Conservation (phyloP, 495 filamentous ascomycete genomes). For the Aspergillus bertholletiae region DNA sequence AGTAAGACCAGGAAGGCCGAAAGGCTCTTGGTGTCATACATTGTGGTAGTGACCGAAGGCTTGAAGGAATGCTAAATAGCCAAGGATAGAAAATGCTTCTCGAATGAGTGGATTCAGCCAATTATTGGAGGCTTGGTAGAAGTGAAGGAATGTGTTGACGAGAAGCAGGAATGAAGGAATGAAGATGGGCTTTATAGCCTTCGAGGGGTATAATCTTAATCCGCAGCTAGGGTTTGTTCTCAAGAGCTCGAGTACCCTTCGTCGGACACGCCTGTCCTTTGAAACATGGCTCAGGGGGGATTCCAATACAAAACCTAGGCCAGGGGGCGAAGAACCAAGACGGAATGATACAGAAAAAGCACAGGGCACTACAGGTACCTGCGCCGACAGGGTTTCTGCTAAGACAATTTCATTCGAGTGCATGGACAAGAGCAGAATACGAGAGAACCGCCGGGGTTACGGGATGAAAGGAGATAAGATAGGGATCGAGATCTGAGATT, state of each 20-base stretch:
- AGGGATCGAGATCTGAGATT: constrained; percentile 2
- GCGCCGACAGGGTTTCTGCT: no score
- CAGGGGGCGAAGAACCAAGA: no score
- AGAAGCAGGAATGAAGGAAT: not conserved
- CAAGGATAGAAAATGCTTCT: not conserved
- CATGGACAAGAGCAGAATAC: not conserved
- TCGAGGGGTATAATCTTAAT: not conserved
- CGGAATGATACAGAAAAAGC: no score
- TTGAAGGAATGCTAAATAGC: constrained; percentile 4
- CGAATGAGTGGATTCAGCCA: constrained; percentile 1
- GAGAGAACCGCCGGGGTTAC: not conserved
- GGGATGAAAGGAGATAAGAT: constrained; percentile 5
- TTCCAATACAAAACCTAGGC: no score
- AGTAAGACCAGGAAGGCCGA: constrained; percentile 35
- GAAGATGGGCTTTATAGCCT: not conserved
- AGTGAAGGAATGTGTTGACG: constrained; percentile 2
- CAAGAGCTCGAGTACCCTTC: constrained; percentile 8
- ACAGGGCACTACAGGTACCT: no score
- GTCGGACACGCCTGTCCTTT: not conserved
- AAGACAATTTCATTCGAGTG: not conserved
- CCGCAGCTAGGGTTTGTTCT: not conserved
- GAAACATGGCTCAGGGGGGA: no score
- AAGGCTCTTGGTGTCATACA: constrained; percentile 31
- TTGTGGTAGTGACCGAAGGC: constrained; percentile 6
- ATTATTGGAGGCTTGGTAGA: not conserved